Base-by-base conservation (phyloP, 176 grass and related monocot species). In the Echinochloa phyllopogon region DNA sequence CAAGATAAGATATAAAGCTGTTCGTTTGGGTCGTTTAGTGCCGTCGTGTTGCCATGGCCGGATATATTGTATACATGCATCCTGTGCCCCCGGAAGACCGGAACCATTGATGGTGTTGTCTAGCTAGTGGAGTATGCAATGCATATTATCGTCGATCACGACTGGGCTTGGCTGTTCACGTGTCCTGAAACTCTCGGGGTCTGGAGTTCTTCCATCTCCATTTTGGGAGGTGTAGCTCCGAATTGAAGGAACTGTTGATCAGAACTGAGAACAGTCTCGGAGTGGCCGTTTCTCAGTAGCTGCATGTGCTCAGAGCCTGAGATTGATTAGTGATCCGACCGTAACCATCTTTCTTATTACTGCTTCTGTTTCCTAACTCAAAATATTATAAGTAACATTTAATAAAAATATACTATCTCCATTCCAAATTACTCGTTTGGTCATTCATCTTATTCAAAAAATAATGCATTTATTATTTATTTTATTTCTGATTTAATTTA, bases 41-140 rank as follows among this genome's bases (percentile, higher is more conserved):
- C n/a, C 61, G 78, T 75, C 78, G 78, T 82, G 55, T 53, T 43
- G 63, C 59, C 37, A 65, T 69, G 75, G 65, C 69, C 23, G 77
- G 51, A 0, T 4, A 40, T 67, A 23, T 23, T 78, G 25, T 38
- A 53, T 20, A 66, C 25, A 72, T 23, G 63, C 63, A 24, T 44
- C 16, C 37, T 37, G 65, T 45, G 29, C 42, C 50, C 42, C 56
- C 29, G 29, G 29, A 33, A 33, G 29, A 33, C 29, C 43, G 61
- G 61, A 81, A 80, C 49, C 23, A 13, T 65, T 80, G 18, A 20
- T 76, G 23, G 57, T 53, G 23, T 77, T 63, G 51, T 20, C 23
- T 70, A 60, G 64, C 68, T 27, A 53, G 40, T 21, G 38, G 38
- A 6, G 23, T 64, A 3, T 85, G 62, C 41, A 50, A 62, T 53